phyloP scores from a whole-genome alignment of 352 stramenopile species.

The Saprolegnia diclina region DNA sequence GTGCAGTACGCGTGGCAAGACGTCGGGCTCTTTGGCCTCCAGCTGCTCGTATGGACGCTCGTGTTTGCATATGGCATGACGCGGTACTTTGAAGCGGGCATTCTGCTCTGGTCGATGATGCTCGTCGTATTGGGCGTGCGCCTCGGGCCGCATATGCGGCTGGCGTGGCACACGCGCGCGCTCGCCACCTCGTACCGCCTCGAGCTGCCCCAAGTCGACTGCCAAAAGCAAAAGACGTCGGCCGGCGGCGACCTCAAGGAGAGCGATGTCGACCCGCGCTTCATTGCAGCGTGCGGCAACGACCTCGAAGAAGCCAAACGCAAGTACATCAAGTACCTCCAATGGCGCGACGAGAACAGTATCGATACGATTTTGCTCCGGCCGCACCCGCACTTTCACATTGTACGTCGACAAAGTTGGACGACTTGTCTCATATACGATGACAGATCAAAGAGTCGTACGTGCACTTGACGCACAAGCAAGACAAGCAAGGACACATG shows the following conservation, averaged over 20 bases:
- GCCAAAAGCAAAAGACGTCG: constrained; percentile 27
- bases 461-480: constrained; percentile 57
- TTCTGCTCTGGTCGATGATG: constrained; percentile 1
- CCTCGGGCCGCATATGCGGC: neutral
- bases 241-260: constrained; percentile 34
- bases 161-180: constrained; percentile 2
- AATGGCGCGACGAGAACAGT: constrained; percentile 60
- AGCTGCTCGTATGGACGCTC: neutral
- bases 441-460: constrained; percentile 56
- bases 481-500: constrained; percentile 49
- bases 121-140: neutral
- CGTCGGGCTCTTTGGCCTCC: neutral
- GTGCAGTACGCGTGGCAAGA: neutral
- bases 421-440: neutral
- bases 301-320: constrained; percentile 65
- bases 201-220: constrained; percentile 15
- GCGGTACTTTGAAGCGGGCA: neutral
- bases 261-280: constrained; percentile 43
- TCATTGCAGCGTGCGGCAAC: constrained; percentile 59
- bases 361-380: constrained; percentile 62
- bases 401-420: constrained; percentile 9
- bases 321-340: constrained; percentile 49
- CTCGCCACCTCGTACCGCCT: constrained; percentile 12
- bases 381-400: constrained; percentile 45
- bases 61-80: constrained; percentile 5